Evolutionary conservation across 225 moss, liverwort and hornwort genomes (phyloP).

Genomic region (Neckera pumila): DNA sequence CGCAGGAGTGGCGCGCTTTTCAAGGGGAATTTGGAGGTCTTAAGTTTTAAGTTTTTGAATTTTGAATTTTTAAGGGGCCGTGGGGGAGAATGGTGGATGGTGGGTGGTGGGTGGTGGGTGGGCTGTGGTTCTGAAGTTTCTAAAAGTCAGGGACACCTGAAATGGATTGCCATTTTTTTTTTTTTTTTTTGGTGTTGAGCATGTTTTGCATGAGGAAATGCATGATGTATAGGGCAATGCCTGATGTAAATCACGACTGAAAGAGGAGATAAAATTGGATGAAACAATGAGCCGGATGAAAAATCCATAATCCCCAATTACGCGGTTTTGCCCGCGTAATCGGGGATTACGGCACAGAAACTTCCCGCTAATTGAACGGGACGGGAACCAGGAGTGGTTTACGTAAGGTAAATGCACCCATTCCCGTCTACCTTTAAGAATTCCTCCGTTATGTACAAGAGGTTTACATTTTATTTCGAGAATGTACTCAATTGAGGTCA

Average conservation of each 20-base stretch:
- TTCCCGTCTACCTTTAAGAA: not conserved
- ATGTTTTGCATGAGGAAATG: not conserved
- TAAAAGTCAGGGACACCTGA: not conserved
- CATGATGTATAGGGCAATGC: too few relatives aligned
- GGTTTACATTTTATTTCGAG: not conserved
- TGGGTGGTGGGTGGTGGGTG: not conserved
- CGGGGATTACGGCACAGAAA: too few relatives aligned
- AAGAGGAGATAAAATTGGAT: too few relatives aligned
- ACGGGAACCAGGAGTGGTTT: too few relatives aligned
- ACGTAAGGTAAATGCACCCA: not conserved
- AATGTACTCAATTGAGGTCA: rapidly evolving
- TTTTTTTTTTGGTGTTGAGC: too few relatives aligned
- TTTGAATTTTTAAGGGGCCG: not conserved
- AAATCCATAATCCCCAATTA: too few relatives aligned
- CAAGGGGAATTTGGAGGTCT: not conserved
- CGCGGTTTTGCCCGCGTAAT: too few relatives aligned
- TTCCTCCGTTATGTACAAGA: rapidly evolving
- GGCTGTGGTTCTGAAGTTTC: not conserved
- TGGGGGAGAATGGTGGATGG: not conserved
- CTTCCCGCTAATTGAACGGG: too few relatives aligned
- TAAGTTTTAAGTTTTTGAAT: not conserved
- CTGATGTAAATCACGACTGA: too few relatives aligned
- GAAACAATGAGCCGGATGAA: too few relatives aligned
- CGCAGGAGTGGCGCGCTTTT: not conserved
- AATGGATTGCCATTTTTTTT: too few relatives aligned